Base-by-base conservation (phyloP, 192 early-diverging fungal species). In the Umbelopsis sp. region DNA sequence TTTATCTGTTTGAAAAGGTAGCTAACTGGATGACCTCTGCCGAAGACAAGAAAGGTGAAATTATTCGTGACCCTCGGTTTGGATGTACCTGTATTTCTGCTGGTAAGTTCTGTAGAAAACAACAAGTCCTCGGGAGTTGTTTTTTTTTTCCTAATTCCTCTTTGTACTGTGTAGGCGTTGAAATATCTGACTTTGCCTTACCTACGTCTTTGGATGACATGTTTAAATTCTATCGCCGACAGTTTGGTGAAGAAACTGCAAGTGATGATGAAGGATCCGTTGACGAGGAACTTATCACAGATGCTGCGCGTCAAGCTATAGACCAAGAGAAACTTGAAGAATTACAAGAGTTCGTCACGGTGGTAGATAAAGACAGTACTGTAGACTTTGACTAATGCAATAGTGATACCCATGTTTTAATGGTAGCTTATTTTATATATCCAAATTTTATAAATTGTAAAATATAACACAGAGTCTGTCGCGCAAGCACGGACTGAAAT, bases 111-210 rank as follows among this genome's bases (percentile, higher is more conserved):
- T 3, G 2, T 37, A 41, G 15, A 16, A 41, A 10, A 0, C 12
- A 33, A 21, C 44, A 37, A 30, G 23, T 58, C 37, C 41, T 51
- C 51, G 6, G 2, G 25, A n/a, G 9, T n/a, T 8, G 22, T 48
- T 22, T 8, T 44, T 48, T 22, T 35, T 52, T 30, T 47, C 61
- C 22, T 65, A 35, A 23, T 41, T 20, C 20, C 50, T 44, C 22
- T 37, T 41, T 30, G 15, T 23, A n/a, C 16, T 15, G 10, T 15
- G 10, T 75, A 76, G 74, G 52, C 22, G 50, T 48, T 41, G 74
- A 76, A 50, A 70, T 71, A 23, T 58, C 74, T 0, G 74, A 76
- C 16, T 76, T 70, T 44, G 58, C 50, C n/a, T 22, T 76, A 16
- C 46, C 67, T 10, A 55, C 50, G 5, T 64, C 46, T 52, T 21